Base-by-base conservation (phyloP, 176 grass and related monocot species). In the Aegilops umbellulata region DNA sequence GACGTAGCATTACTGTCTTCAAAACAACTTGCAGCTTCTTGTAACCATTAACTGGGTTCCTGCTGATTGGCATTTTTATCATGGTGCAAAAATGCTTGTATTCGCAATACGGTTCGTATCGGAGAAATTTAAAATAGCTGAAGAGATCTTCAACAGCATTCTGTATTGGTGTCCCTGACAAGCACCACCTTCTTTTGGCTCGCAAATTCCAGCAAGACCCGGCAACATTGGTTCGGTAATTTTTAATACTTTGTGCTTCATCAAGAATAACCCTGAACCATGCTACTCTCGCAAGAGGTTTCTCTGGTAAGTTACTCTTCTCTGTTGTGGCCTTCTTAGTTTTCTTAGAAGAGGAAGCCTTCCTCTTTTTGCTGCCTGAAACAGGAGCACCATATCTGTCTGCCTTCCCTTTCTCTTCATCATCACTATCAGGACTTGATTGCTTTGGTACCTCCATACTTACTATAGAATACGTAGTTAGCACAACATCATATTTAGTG, bases 161-260 rank as follows among this genome's bases (percentile, higher is more conserved):
- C 83, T 99, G 97, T 89, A 99, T 99, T 51, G 97, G 97, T 14
- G 97, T 99, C 35, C 97, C 97, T 66, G 97, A 99, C 80, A 99
- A 99, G 82, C 97, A 99, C 97, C 97, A 99, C 82, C 97, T 99
- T 89, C 97, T 91, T 91, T 99, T 99, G 34, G 97, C 97, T 76
- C 94, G 86, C 83, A 99, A 74, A 89, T 92, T 92, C 94, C 97
- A 99, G 79, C 97, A 99, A 76, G 97, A 92, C 62, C 97, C 94
- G 35, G 97, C 94, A 84, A 99, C 97, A 53, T 94, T 90, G 68
- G 97, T 99, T 74, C 97, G 89, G 83, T 96, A 88, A 88, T 99
- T 99, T 77, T 99, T 99, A 79, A 99, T 99, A 79, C 97, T 99
- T 84, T 99, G 97, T 63, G 97, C 97, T 82, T 99, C 97, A 87